Evolutionary conservation across 2,329 filamentous ascomycete genomes (phyloP), one percentile per base, ranked within the genome.

Genomic region (Teratosphaeria zuluensis): DNA sequence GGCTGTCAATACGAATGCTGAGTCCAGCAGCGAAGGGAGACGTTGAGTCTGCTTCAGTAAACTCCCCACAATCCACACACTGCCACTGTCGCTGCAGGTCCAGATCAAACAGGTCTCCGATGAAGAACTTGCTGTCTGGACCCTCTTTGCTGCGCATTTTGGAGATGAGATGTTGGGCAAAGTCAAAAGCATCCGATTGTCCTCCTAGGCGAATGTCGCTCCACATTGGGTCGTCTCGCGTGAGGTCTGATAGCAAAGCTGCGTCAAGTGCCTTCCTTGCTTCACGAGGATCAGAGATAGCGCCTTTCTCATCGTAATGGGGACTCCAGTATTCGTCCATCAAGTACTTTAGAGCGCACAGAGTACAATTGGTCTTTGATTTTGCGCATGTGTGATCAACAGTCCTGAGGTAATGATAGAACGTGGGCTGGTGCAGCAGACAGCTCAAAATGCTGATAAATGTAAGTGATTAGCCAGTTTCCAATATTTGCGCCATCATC

Each of bases 401-500:
- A 35, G 28, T 54, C 21, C 19, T 32, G 4, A 54, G 24, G n/a
- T 54, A 54, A 21, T 54, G 52, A 19, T 54, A 54, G 2, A 54
- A 5, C 3, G 28, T 35, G 7, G 52, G 52, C 33, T 63, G 12
- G 61, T 62, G 66, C 87, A 89, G 42, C 88, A 48, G 42, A 51
- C 64, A 63, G 42, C n/a, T 48, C 42, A 48, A 48, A n/a, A 48
- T 48, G 42, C 42, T 48, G 16, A 48, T 21, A 21, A 8, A 21
- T 21, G 42, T 28, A 48, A 19, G 16, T 42, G 42, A 48, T 48
- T n/a, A 48, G 42, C n/a, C 42, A 48, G 2, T 48, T 8, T 8
- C n/a, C 42, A 21, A n/a, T 9, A 19, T 9, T 11, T 21, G n/a
- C 16, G n/a, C 42, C 19, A 21, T 48, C 16, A n/a, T 48, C n/a